These are phyloP conservation scores for Gaeumannomyces tritici DNA, from an alignment of 2,329 filamentous ascomycete species.

Conservation along the genomic window DNA sequence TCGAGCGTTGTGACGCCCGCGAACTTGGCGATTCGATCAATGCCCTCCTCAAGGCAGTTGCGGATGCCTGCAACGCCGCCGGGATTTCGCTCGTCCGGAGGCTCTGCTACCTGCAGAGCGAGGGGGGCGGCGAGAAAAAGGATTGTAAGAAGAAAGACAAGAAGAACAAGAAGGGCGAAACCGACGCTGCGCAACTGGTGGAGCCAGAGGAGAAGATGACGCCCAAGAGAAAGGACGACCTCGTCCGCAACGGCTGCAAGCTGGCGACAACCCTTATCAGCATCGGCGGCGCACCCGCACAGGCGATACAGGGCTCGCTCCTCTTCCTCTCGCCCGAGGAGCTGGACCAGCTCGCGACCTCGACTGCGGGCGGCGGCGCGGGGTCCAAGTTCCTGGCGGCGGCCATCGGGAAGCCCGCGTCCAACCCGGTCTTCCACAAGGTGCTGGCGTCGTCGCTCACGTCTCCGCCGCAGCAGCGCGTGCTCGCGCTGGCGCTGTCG, in stretches of 20 bases:
- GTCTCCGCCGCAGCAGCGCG: conserved; percentile 21
- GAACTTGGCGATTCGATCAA: conserved; percentile 13
- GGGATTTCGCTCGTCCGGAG: conserved; percentile 31
- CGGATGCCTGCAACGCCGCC: conserved; percentile 36
- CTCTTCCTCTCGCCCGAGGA: conserved; percentile 45
- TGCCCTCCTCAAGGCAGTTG: conserved; percentile 38
- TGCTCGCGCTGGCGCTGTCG: conserved; percentile 35
- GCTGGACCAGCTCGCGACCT: conserved; percentile 54
- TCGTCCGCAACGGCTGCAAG: conserved; percentile 64
- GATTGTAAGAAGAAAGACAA: conserved; percentile 15
- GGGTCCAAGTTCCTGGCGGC: conserved; percentile 40
- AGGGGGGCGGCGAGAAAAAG: conserved; percentile 9
- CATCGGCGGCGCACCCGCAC: conserved; percentile 58
- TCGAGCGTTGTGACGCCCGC: conserved; percentile 63
- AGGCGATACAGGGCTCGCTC: conserved; percentile 65
- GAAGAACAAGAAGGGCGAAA: conserved; percentile 40
- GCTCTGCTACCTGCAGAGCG: conserved; percentile 35
- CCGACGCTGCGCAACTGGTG: neutral
- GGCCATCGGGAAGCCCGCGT: conserved; percentile 35
- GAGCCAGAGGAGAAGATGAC: conserved; percentile 13
- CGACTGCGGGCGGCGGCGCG: conserved; percentile 25
- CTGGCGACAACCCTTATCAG: conserved; percentile 72
- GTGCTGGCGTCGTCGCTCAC: conserved; percentile 36
- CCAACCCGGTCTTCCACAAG: conserved; percentile 47
- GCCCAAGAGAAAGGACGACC: conserved; percentile 45